phyloP scores from a whole-genome alignment of 2,329 filamentous ascomycete species.

The Scolecobasidium constrictum region DNA sequence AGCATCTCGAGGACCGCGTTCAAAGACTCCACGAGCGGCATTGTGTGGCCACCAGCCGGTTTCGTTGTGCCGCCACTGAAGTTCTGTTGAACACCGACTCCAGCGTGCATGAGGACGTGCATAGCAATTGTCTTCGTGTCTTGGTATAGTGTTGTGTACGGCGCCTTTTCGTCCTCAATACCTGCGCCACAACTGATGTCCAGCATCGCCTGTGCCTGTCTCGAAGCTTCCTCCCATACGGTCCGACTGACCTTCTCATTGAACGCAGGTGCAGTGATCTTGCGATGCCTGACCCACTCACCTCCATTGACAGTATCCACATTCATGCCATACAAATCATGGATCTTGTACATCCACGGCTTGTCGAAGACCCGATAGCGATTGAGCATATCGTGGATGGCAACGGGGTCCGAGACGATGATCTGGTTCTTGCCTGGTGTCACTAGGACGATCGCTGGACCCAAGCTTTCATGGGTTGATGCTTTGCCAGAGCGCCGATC shows the following conservation, averaged over 20 bases:
- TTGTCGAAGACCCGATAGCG: neutral
- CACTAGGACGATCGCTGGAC: neutral
- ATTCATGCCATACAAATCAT: neutral
- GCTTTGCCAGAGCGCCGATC: no score
- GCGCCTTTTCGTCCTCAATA: no score
- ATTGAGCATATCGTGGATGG: neutral
- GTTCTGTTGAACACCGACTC: no score
- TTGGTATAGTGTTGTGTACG: no score
- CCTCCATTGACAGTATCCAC: constrained; percentile 11
- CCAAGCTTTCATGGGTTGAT: neutral
- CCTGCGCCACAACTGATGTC: no score
- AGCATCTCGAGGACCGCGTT: no score
- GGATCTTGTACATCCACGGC: neutral
- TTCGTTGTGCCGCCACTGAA: no score
- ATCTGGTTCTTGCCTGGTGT: neutral
- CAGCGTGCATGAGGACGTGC: no score
- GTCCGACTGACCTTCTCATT: constrained; percentile 30
- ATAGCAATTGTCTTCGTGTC: no score
- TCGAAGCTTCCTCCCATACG: constrained; percentile 28
- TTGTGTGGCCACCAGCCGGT: no score
- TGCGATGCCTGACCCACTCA: constrained; percentile 34
- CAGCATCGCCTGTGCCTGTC: constrained; percentile 23
- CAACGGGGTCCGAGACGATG: neutral
- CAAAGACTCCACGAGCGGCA: no score
- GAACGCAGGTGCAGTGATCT: constrained; percentile 31